Percentiles rank a stretch among this genome's conserved stretches.
Conservation (phyloP, 345 rosid genomes). For the Schrenkiella parvula region DNA sequence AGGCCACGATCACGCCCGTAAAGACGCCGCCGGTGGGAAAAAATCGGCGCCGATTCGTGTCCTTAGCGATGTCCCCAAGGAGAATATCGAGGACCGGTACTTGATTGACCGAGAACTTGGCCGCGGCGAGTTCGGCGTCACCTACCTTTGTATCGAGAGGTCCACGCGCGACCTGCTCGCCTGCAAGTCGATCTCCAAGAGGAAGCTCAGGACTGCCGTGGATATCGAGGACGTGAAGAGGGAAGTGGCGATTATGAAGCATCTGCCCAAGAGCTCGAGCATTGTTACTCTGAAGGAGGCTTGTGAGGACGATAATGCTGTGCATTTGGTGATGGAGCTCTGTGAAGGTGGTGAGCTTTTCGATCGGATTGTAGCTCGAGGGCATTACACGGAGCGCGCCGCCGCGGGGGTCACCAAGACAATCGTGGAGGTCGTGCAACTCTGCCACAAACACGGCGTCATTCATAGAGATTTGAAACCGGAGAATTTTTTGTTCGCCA, state of each 20-base stretch:
- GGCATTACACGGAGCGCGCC: slow-evolving; percentile 97
- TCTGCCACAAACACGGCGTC: slow-evolving; percentile 95
- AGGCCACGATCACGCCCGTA: slow-evolving; percentile 65
- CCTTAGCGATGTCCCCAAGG: slow-evolving; percentile 67
- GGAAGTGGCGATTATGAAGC: slow-evolving; percentile 97
- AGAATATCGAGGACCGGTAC: slow-evolving; percentile 88
- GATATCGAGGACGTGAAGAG: slow-evolving; percentile 93
- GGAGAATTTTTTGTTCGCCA: slow-evolving; percentile 94
- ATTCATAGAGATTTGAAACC: slow-evolving; percentile 99
- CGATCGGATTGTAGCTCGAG: slow-evolving; percentile 98
- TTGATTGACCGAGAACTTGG: slow-evolving; percentile 94
- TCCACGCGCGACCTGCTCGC: slow-evolving; percentile 78
- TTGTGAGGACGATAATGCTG: slow-evolving; percentile 95
- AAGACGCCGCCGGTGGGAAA: slow-evolving; percentile 48
- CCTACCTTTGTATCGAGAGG: slow-evolving; percentile 89
- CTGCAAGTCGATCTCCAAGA: slow-evolving; percentile 92
- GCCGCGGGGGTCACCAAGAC: slow-evolving; percentile 92
- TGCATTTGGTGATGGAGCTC: slow-evolving; percentile 99
- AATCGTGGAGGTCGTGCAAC: slow-evolving; percentile 92
- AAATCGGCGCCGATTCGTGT: slow-evolving; percentile 69
- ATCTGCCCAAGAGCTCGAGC: slow-evolving; percentile 79
- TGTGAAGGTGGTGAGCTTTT: slow-evolving; percentile 99
- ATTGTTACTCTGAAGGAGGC: slow-evolving; percentile 92
- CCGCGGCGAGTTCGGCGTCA: slow-evolving; percentile 98
- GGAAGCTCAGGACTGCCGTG: slow-evolving; percentile 91